Evolutionary conservation across 257 asterid species (phyloP).

Genomic region (Nicotiana tabacum): DNA sequence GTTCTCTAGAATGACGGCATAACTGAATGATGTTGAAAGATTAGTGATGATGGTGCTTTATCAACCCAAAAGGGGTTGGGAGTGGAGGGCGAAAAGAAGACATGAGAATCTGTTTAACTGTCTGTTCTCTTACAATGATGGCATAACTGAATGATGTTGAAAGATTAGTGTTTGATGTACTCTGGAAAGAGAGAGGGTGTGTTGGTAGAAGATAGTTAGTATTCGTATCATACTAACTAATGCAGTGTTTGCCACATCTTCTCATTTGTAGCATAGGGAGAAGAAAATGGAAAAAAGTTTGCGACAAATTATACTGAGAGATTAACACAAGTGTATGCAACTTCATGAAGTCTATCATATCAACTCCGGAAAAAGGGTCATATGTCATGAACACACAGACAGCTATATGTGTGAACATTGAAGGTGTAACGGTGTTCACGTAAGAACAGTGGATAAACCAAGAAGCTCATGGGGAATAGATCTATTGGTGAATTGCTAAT

Average conservation of each 20-base stretch:
- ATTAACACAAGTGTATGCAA: background rate
- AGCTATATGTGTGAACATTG: background rate
- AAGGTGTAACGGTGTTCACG: background rate
- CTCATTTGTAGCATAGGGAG: background rate
- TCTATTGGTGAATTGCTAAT: background rate
- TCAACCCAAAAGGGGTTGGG: background rate
- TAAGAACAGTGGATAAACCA: background rate
- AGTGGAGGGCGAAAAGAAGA: background rate
- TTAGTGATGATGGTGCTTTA: background rate
- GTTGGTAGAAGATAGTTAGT: background rate
- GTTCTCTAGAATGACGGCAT: background rate
- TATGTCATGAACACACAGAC: background rate
- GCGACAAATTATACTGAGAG: background rate
- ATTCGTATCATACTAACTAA: background rate
- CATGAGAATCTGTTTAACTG: background rate
- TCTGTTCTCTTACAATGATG: background rate
- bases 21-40: background rate
- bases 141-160: no score
- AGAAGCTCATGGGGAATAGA: background rate
- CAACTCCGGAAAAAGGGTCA: background rate
- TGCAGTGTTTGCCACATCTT: background rate
- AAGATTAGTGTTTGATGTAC: no score
- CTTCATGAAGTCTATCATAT: background rate
- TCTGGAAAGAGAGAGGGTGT: background rate
- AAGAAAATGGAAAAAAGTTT: background rate